Evolutionary conservation across 768 basidiomycete species (phyloP).

Genomic region (Steccherinum ochraceum): DNA sequence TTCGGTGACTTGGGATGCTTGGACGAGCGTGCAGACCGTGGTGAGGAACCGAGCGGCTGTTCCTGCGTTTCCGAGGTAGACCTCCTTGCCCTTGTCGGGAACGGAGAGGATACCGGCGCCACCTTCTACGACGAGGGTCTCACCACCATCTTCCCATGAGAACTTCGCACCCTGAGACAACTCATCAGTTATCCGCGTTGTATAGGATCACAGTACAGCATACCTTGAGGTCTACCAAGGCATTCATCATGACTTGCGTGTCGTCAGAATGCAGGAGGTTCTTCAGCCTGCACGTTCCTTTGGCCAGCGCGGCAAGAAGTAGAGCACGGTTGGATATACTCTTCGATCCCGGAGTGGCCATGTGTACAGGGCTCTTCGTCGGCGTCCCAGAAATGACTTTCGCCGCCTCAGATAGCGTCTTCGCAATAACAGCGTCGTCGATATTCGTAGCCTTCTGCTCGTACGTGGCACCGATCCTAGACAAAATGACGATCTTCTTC

Average conservation of each 20-base stretch:
- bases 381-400: conserved; percentile 69
- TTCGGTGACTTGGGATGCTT: conserved; percentile 28
- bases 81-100: conserved; percentile 74
- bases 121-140: conserved; percentile 88
- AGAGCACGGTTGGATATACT: conserved; percentile 94
- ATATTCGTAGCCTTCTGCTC: conserved; percentile 90
- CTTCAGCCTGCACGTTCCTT: conserved; percentile 79
- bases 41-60: conserved; percentile 97
- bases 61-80: conserved; percentile 96
- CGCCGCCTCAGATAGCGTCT: conserved; percentile 75
- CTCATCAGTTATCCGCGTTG: conserved; percentile 2
- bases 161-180: conserved; percentile 75
- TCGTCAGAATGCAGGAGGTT: conserved; percentile 97
- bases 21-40: conserved; percentile 89
- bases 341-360: conserved; percentile 95
- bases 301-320: conserved; percentile 86
- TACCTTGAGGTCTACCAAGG: conserved; percentile 82
- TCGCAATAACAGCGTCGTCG: conserved; percentile 71
- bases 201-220: not conserved
- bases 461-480: conserved; percentile 84
- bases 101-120: conserved; percentile 75
- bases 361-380: conserved; percentile 39
- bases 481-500: conserved; percentile 93
- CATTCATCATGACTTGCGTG: conserved; percentile 99
- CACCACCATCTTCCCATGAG: conserved; percentile 93